These are phyloP conservation scores for Acacia pycnantha DNA, from an alignment of 331 rosid species.

Conservation along the genomic window DNA sequence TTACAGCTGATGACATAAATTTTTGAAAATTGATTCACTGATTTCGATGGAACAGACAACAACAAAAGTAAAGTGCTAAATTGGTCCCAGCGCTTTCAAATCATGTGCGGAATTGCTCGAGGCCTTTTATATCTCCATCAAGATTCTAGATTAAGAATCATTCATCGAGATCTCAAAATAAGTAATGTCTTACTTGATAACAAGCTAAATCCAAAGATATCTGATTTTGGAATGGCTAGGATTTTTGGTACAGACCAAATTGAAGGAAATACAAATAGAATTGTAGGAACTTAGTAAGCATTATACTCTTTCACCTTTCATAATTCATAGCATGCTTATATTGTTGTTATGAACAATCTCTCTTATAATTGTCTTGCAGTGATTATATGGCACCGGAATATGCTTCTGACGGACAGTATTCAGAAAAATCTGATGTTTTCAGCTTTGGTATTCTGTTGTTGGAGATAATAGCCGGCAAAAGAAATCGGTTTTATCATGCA, in stretches of 20 bases:
- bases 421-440: no score
- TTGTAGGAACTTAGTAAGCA: conserved; percentile 32
- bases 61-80: background rate
- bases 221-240: background rate
- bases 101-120: background rate
- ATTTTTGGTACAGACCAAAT: background rate
- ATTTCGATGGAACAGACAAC: background rate
- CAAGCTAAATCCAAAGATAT: background rate
- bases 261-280: conserved; percentile 18
- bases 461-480: conserved; percentile 12
- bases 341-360: background rate
- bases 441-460: background rate
- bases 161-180: background rate
- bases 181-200: background rate
- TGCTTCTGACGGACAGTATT: no score
- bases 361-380: background rate
- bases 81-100: background rate
- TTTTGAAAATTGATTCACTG: background rate
- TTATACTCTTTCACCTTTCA: background rate
- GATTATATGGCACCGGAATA: no score
- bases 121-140: conserved; percentile 18
- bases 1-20: background rate
- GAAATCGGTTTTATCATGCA: background rate
- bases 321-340: no score
- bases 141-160: background rate